These are phyloP conservation scores for Oryza meyeriana DNA, from an alignment of 176 grass and related monocot species.

Conservation along the genomic window DNA sequence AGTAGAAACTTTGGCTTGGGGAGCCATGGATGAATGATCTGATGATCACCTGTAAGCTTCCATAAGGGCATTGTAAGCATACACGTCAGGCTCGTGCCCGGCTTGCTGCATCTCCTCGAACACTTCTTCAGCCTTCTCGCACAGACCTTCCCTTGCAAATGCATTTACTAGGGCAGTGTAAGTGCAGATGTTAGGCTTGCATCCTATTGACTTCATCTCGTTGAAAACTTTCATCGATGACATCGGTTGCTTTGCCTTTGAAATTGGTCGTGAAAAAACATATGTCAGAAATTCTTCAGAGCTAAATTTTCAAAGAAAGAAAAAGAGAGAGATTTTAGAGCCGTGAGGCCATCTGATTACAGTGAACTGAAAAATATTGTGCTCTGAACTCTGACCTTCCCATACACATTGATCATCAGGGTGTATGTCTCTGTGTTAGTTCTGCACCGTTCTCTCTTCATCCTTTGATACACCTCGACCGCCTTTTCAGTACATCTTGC, in stretches of 20 bases:
- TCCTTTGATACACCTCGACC: slow-evolving; percentile 76
- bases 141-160: slow-evolving; percentile 85
- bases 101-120: slow-evolving; percentile 86
- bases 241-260: slow-evolving; percentile 71
- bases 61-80: slow-evolving; percentile 92
- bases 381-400: slow-evolving; percentile 59
- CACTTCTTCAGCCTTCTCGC: slow-evolving; percentile 80
- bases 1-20: neutral
- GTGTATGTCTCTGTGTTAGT: slow-evolving; percentile 84
- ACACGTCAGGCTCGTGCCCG: slow-evolving; percentile 83
- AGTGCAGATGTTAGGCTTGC: slow-evolving; percentile 94
- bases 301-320: no score
- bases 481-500: slow-evolving; percentile 68
- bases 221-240: slow-evolving; percentile 67
- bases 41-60: slow-evolving; percentile 80
- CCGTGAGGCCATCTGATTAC: neutral
- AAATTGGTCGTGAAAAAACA: neutral
- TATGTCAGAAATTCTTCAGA: neutral
- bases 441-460: slow-evolving; percentile 73
- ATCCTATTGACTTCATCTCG: slow-evolving; percentile 76
- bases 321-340: neutral
- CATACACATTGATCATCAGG: slow-evolving; percentile 89
- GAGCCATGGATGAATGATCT: neutral
- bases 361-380: neutral
- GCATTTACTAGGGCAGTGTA: slow-evolving; percentile 89